phyloP scores from a whole-genome alignment of 2,329 filamentous ascomycete species.

The Diaporthe sp. region DNA sequence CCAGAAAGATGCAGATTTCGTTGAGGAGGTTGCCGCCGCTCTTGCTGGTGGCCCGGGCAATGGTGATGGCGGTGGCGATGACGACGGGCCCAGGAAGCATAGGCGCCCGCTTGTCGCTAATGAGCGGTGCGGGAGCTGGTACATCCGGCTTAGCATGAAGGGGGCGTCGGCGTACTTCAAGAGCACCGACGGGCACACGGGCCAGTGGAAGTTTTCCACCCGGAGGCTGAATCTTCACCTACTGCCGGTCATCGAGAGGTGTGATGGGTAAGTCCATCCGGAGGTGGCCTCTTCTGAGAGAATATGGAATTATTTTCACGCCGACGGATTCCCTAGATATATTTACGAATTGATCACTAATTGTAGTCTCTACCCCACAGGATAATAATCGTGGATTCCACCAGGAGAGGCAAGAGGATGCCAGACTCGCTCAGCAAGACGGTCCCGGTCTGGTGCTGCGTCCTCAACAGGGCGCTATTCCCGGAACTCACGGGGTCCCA shows the following conservation, averaged over 20 bases:
- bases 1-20: conserved; percentile 81
- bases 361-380: conserved; percentile 51
- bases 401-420: conserved; percentile 91
- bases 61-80: background rate
- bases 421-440: conserved; percentile 96
- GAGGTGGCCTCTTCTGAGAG: background rate
- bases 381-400: conserved; percentile 92
- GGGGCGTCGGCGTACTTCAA: conserved; percentile 92
- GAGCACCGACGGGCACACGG: conserved; percentile 94
- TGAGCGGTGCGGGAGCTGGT: conserved; percentile 97
- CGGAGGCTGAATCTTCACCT: conserved; percentile 88
- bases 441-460: conserved; percentile 91
- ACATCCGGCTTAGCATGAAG: conserved; percentile 78
- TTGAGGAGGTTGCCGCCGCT: conserved; percentile 69
- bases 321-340: background rate
- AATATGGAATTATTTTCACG: background rate
- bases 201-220: conserved; percentile 91
- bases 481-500: conserved; percentile 64
- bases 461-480: conserved; percentile 86
- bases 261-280: conserved; percentile 72
- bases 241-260: conserved; percentile 73
- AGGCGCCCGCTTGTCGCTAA: conserved; percentile 86
- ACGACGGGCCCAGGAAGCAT: background rate
- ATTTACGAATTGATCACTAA: background rate
- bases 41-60: conserved; percentile 50